A percentile compares a stretch with the other conserved stretches of the same genome.
Evolutionary conservation across 805 yeast species (phyloP).

Genomic region (Debaryomyces tyrocola): DNA sequence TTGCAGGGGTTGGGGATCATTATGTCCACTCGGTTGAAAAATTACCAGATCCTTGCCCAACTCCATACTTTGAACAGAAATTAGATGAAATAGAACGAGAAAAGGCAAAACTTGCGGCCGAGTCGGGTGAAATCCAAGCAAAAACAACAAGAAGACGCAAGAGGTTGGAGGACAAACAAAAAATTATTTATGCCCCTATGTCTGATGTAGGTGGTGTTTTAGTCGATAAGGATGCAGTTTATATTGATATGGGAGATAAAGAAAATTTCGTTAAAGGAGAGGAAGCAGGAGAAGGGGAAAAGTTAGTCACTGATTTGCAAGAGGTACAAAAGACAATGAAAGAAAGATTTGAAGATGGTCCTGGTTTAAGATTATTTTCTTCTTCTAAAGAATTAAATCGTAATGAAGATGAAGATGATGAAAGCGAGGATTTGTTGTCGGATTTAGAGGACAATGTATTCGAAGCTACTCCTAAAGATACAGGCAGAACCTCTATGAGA

Average conservation of each 20-base stretch:
- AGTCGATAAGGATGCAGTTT: constrained; percentile 96
- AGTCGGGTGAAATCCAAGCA: constrained; percentile 54
- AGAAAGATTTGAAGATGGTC: constrained; percentile 57
- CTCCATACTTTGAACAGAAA: constrained; percentile 87
- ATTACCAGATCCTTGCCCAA: constrained; percentile 98
- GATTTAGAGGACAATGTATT: constrained; percentile 34
- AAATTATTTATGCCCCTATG: constrained; percentile 97
- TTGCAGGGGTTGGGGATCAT: constrained; percentile 95
- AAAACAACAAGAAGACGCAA: constrained; percentile 69
- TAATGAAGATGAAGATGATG: constrained; percentile 39
- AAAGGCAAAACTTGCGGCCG: constrained; percentile 62
- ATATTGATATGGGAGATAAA: constrained; percentile 72
- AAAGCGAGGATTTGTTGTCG: constrained; percentile 27
- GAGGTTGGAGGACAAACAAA: constrained; percentile 90
- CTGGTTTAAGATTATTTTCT: constrained; percentile 76
- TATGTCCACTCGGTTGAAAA: constrained; percentile 76
- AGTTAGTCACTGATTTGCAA: constrained; percentile 79
- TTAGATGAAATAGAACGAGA: constrained; percentile 81
- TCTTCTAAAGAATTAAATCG: constrained; percentile 50
- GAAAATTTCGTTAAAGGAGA: constrained; percentile 61
- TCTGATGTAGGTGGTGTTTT: constrained; percentile 98
- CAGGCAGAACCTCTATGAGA: constrained; percentile 70
- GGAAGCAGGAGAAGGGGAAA: constrained; percentile 83
- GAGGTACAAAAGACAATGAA: constrained; percentile 59
- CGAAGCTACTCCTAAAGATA: constrained; percentile 33